Conservation (phyloP, 140 eudicot genomes). For the Senecio squalidus region DNA sequence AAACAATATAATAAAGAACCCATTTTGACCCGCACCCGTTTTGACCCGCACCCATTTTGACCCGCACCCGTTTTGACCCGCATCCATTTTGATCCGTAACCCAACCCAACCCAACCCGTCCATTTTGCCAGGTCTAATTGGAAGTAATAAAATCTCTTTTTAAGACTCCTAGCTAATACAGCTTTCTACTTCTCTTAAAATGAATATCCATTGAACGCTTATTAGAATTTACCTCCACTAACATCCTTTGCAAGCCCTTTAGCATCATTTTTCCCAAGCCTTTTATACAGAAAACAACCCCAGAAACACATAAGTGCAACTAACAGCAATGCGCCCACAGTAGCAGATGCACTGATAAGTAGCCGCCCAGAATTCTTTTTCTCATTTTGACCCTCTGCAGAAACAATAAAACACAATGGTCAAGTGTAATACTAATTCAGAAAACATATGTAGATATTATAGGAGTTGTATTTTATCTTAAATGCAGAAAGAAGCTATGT, state of each 20-base stretch:
- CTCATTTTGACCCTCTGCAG: slow-evolving; percentile 32
- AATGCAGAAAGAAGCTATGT: too few species aligned
- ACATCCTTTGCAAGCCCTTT: slow-evolving; percentile 74
- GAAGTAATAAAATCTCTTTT: background rate
- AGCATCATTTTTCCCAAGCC: slow-evolving; percentile 69
- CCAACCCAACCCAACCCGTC: too few species aligned
- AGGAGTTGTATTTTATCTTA: too few species aligned
- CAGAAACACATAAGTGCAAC: slow-evolving; percentile 99
- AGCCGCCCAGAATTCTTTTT: slow-evolving; percentile 74
- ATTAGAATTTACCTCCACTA: slow-evolving; percentile 53
- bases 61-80: too few species aligned
- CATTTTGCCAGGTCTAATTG: too few species aligned
- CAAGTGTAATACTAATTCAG: background rate
- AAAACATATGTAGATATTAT: background rate
- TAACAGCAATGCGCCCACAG: slow-evolving; percentile 79
- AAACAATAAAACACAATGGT: background rate
- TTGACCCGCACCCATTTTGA: too few species aligned
- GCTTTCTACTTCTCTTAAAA: background rate
- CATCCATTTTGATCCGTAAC: too few species aligned
- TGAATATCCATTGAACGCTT: slow-evolving; percentile 1
- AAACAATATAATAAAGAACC: too few species aligned
- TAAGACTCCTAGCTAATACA: slow-evolving; percentile 1
- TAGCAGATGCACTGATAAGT: slow-evolving; percentile 78
- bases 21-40: too few species aligned
- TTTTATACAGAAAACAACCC: slow-evolving; percentile 95